These are phyloP conservation scores for Hygrocybe punicea DNA, from an alignment of 768 basidiomycete genomes.

Conservation along the genomic window DNA sequence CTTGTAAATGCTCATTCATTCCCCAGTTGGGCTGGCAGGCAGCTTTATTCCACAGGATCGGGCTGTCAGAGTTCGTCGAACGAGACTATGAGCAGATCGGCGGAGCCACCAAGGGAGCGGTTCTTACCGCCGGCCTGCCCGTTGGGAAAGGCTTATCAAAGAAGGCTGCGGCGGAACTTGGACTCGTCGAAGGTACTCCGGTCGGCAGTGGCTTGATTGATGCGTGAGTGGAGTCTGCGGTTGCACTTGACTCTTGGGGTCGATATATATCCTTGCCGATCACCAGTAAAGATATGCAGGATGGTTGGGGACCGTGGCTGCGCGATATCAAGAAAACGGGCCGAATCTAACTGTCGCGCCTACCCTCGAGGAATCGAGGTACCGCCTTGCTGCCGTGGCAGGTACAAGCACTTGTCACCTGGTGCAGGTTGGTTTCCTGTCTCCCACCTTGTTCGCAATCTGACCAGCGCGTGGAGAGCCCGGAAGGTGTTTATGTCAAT, in stretches of 20 bases:
- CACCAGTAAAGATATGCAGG: slow-evolving; percentile 69
- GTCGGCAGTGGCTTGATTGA: slow-evolving; percentile 96
- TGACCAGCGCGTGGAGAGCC: slow-evolving; percentile 50
- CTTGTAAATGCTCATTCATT: slow-evolving; percentile 94
- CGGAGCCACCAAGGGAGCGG: slow-evolving; percentile 59
- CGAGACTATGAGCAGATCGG: slow-evolving; percentile 75
- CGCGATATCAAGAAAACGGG: slow-evolving; percentile 57
- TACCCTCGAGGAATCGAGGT: slow-evolving; percentile 67
- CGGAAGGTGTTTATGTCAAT: slow-evolving; percentile 77
- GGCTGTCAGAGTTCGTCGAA: slow-evolving; percentile 66
- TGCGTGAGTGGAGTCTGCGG: slow-evolving; percentile 54
- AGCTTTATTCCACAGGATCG: slow-evolving; percentile 83
- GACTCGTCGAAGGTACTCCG: slow-evolving; percentile 78
- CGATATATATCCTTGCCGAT: not conserved
- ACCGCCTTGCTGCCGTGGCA: slow-evolving; percentile 87
- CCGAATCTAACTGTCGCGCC: slow-evolving; percentile 52
- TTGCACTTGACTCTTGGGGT: not conserved
- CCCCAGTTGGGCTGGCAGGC: slow-evolving; percentile 85
- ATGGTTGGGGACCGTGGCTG: slow-evolving; percentile 95
- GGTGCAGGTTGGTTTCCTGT: slow-evolving; percentile 56
- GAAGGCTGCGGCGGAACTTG: slow-evolving; percentile 78
- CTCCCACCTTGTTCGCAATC: not conserved
- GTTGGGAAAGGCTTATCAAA: slow-evolving; percentile 80
- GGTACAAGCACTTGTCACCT: slow-evolving; percentile 97
- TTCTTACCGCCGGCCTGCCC: slow-evolving; percentile 81